Base-by-base conservation (phyloP, 1,139 yeast species). In the Hansenula anomala region DNA sequence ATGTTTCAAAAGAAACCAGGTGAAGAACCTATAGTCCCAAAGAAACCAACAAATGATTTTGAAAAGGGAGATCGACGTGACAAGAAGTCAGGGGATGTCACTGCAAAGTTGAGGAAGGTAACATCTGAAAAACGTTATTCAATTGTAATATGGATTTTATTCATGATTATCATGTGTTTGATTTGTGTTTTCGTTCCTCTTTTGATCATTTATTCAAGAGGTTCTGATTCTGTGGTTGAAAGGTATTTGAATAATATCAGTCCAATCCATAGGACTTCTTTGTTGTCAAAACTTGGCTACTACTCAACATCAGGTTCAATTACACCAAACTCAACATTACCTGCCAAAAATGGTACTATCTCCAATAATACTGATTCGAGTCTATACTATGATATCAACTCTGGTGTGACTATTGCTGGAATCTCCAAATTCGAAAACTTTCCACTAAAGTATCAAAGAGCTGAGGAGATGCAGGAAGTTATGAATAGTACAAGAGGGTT, bases 401-500 rank as follows among this genome's bases (percentile, higher is more conserved):
- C n/a, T n/a, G n/a, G 28, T n/a, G 25, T 14, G 3, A 30, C 18
- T 23, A 45, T 48, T 26, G 53, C 56, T 14, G 54, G 54, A 11
- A 31, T 40, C 6, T 42, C 48, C 31, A 37, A 45, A 1, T 52
- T 61, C 35, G 38, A 47, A 2, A 56, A 61, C 4, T 51, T 70
- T 18, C 66, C 61, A 34, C 43, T 52, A 2, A 51, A 48, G n/a
- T 67, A 59, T 38, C 56, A 54, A 29, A 43, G 50, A 1, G 69
- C 66, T 38, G 33, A 40, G 4, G 66, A 65, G 37, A 48, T 69
- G 1, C 43, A 48, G 25, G 39, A 50, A 2, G 44, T 66, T 17
- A 65, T 72, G 71, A 56, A 56, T 15, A 55, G 57, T 23, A 49
- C 55, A 6, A n/a, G n/a, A n/a, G 41, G 44, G 2, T 52, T 71